Conservation (phyloP, 345 rosid species). For the Leavenworthia alabamica region DNA sequence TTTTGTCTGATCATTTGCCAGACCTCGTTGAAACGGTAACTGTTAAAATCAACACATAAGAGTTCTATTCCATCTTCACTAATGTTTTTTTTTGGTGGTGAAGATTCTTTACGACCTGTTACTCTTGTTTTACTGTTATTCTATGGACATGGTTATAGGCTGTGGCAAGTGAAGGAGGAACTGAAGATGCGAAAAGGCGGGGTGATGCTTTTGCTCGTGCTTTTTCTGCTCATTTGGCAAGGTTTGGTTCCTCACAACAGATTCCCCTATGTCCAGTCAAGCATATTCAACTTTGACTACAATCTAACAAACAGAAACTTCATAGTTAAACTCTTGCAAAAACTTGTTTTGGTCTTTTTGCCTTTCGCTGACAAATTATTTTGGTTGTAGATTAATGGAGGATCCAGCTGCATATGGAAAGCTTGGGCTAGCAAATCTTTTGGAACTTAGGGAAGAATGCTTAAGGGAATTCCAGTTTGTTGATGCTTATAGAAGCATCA, state of each 20-base stretch:
- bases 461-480: constrained; percentile 91
- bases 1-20: constrained; percentile 85
- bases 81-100: neutral
- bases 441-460: constrained; percentile 98
- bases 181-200: constrained; percentile 91
- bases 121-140: constrained; percentile 5
- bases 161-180: constrained; percentile 99
- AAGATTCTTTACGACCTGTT: neutral
- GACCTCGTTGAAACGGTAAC: constrained; percentile 94
- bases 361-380: constrained; percentile 1
- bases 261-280: neutral
- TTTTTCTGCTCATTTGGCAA: constrained; percentile 96
- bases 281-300: neutral
- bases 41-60: neutral
- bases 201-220: constrained; percentile 99
- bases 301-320: neutral
- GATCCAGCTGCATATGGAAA: constrained; percentile 99
- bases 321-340: neutral
- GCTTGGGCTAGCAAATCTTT: constrained; percentile 92
- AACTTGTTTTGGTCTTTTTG: neutral
- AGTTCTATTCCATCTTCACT: neutral
- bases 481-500: constrained; percentile 95
- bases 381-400: constrained; percentile 70
- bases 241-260: constrained; percentile 41
- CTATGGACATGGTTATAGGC: constrained; percentile 50